Conservation (phyloP, 1,284 basidiomycete species). For the Erythrobasidium hasegawianum region DNA sequence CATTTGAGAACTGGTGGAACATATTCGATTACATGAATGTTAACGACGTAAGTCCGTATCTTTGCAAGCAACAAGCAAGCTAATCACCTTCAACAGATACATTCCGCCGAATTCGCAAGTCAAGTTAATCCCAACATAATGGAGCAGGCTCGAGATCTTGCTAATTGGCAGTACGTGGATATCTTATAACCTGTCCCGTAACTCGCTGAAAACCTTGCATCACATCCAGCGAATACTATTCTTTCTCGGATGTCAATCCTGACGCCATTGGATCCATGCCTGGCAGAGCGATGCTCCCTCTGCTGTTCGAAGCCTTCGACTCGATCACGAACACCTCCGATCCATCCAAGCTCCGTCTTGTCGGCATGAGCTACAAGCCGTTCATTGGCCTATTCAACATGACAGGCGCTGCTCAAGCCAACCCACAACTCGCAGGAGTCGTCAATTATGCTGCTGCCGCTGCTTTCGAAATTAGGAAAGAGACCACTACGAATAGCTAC, state of each 20-base stretch:
- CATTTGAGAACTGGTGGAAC: constrained; percentile 63
- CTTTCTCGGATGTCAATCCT: constrained; percentile 40
- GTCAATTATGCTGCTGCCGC: constrained; percentile 73
- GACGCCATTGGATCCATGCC: constrained; percentile 56
- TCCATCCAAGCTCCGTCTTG: constrained; percentile 68
- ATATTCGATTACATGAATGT: constrained; percentile 56
- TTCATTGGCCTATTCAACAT: constrained; percentile 82
- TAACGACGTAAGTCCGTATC: constrained; percentile 39
- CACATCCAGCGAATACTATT: constrained; percentile 53
- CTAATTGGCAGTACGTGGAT: constrained; percentile 70
- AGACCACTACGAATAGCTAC: constrained; percentile 42
- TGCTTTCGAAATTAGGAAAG: constrained; percentile 70
- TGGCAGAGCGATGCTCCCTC: constrained; percentile 68
- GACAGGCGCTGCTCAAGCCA: constrained; percentile 55
- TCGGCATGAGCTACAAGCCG: constrained; percentile 75
- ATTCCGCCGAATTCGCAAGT: constrained; percentile 71
- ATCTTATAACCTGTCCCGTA: no score
- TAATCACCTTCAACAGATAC: constrained; percentile 52
- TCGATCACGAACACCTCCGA: constrained; percentile 72
- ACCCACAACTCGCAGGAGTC: constrained; percentile 56
- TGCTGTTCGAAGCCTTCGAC: constrained; percentile 64
- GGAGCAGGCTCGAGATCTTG: constrained; percentile 65
- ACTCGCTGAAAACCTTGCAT: no score
- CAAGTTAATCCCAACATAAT: constrained; percentile 67
- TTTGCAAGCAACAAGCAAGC: not conserved